Evolutionary conservation across 176 grass and related monocot genomes (phyloP).

Genomic region (Eremochloa ophiuroides): DNA sequence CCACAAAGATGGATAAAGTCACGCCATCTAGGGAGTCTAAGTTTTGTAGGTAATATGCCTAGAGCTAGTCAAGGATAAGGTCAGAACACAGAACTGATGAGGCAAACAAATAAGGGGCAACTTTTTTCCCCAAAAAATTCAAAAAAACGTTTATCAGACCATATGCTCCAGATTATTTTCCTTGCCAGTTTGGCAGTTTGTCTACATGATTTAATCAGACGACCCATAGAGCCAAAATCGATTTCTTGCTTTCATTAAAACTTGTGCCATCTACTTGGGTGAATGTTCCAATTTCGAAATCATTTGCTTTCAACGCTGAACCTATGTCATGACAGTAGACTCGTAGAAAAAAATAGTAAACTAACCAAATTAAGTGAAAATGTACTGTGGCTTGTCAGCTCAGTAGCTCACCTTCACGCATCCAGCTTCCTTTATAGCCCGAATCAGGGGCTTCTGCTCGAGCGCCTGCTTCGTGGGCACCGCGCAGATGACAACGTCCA

Average conservation of each 20-base stretch:
- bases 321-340: background rate
- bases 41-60: background rate
- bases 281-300: background rate
- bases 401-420: slow-evolving; percentile 67
- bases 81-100: background rate
- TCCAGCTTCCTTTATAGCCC: slow-evolving; percentile 77
- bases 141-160: too few species aligned
- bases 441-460: slow-evolving; percentile 69
- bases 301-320: background rate
- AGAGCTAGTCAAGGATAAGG: background rate
- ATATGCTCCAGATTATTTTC: background rate
- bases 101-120: background rate
- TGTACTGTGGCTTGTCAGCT: background rate
- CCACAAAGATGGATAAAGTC: too few species aligned
- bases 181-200: background rate
- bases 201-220: background rate
- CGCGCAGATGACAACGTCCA: slow-evolving; percentile 80
- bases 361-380: background rate
- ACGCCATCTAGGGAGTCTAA: background rate
- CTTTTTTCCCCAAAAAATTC: background rate
- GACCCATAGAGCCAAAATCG: background rate
- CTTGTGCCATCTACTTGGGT: background rate
- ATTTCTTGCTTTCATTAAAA: background rate
- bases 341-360: background rate
- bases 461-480: slow-evolving; percentile 67